Conservation (phyloP, 2,329 filamentous ascomycete species). For the Diaporthe citriasiana region DNA sequence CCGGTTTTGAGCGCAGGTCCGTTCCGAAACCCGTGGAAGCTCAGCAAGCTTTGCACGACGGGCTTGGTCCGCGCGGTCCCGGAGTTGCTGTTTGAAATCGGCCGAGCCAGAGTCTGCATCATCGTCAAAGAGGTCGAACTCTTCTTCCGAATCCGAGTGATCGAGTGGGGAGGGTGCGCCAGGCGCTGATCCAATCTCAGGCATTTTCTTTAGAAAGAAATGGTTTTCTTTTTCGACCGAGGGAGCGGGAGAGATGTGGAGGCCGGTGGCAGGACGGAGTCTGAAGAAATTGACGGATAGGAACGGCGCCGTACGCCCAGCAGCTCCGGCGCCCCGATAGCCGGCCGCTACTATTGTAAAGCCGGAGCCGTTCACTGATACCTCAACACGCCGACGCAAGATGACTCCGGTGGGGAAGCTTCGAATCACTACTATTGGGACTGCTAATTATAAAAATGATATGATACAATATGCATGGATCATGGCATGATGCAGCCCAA, state of each 20-base stretch:
- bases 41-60: conserved; percentile 38
- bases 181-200: background rate
- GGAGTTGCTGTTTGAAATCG: background rate
- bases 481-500: too few relatives aligned
- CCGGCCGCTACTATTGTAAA: too few relatives aligned
- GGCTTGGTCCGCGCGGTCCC: conserved; percentile 36
- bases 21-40: conserved; percentile 30
- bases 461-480: too few relatives aligned
- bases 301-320: background rate
- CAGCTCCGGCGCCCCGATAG: background rate
- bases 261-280: background rate
- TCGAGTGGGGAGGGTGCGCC: background rate
- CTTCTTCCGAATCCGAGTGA: conserved; percentile 18
- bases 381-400: too few relatives aligned
- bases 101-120: conserved; percentile 12
- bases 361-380: too few relatives aligned
- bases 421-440: too few relatives aligned
- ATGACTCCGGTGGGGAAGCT: too few relatives aligned
- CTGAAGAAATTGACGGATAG: background rate
- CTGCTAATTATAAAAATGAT: too few relatives aligned
- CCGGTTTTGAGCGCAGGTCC: conserved; percentile 40
- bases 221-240: background rate
- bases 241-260: background rate
- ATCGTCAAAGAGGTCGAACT: conserved; percentile 39
- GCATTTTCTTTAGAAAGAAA: background rate